phyloP scores from a whole-genome alignment of 805 yeast genomes.

The Yarrowia porcina region DNA sequence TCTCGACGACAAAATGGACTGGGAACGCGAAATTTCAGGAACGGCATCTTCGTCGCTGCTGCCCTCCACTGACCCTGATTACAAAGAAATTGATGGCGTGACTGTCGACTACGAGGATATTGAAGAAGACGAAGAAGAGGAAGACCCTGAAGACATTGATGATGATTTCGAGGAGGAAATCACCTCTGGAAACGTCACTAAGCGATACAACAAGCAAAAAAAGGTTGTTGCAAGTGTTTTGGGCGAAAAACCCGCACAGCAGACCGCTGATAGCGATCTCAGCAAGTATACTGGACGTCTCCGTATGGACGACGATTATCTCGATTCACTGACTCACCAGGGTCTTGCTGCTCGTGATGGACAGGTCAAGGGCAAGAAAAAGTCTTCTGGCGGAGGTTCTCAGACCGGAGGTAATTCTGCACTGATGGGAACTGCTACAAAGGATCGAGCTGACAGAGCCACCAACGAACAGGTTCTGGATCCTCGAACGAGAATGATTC shows the following conservation, averaged over 20 bases:
- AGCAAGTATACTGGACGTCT: conserved; percentile 29
- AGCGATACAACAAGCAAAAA: conserved; percentile 21
- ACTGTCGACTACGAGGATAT: conserved; percentile 4
- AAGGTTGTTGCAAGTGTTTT: not conserved
- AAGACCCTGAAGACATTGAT: not conserved
- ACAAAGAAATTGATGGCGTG: conserved; percentile 5
- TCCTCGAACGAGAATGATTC: conserved; percentile 83
- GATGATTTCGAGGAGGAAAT: conserved; percentile 3
- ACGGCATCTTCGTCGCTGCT: not conserved
- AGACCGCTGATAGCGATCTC: conserved; percentile 18
- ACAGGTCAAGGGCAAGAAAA: conserved; percentile 15
- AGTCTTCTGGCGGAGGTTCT: conserved; percentile 30
- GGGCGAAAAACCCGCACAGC: not conserved
- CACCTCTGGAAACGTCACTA: conserved; percentile 11
- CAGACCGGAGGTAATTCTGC: conserved; percentile 30
- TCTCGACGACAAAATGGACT: not conserved
- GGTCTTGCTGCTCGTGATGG: conserved; percentile 20
- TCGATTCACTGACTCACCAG: conserved; percentile 24
- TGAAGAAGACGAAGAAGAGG: not conserved
- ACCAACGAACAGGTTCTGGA: conserved; percentile 96
- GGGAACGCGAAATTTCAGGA: conserved; percentile 5
- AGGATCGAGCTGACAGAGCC: conserved; percentile 88
- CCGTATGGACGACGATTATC: conserved; percentile 31
- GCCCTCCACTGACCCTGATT: not conserved
- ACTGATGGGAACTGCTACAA: conserved; percentile 28